These are phyloP conservation scores for Auriculariales sp. DNA, from an alignment of 768 basidiomycete genomes.

Conservation along the genomic window DNA sequence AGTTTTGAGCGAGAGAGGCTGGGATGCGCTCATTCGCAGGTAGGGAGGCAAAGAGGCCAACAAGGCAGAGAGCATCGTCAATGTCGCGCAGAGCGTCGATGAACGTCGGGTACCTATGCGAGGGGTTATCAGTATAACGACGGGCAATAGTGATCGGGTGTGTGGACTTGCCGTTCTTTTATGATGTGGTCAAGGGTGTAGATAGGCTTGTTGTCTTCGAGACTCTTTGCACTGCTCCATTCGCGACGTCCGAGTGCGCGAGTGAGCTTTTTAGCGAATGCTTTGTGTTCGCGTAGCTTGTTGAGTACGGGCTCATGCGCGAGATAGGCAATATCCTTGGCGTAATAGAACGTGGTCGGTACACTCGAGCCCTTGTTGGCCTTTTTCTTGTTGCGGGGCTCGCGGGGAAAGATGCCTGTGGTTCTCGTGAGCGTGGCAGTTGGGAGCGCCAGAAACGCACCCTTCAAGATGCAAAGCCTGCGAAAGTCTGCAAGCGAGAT, in stretches of 20 bases:
- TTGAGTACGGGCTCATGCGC: constrained; percentile 90
- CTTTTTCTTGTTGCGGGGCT: constrained; percentile 78
- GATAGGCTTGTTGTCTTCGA: constrained; percentile 86
- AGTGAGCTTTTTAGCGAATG: constrained; percentile 92
- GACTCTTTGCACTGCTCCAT: constrained; percentile 86
- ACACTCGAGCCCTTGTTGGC: constrained; percentile 97
- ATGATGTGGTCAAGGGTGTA: constrained; percentile 92
- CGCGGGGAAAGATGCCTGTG: constrained; percentile 91
- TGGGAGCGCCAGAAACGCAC: constrained; percentile 25
- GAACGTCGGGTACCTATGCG: constrained; percentile 84
- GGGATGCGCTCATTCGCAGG: constrained; percentile 78
- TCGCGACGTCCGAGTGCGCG: constrained; percentile 86
- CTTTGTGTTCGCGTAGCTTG: constrained; percentile 92
- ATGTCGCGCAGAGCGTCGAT: constrained; percentile 90
- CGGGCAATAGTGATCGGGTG: background rate
- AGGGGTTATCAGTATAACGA: constrained; percentile 7
- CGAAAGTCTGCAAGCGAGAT: constrained; percentile 95
- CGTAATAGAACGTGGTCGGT: constrained; percentile 94
- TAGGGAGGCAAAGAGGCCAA: constrained; percentile 81
- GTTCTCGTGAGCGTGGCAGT: constrained; percentile 4
- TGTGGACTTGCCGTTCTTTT: constrained; percentile 68
- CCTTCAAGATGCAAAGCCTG: constrained; percentile 92
- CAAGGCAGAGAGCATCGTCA: constrained; percentile 92
- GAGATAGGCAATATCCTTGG: constrained; percentile 95
- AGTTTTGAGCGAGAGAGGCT: constrained; percentile 76